Base-by-base conservation (phyloP, 805 yeast genomes). In the Saitoella complicata region DNA sequence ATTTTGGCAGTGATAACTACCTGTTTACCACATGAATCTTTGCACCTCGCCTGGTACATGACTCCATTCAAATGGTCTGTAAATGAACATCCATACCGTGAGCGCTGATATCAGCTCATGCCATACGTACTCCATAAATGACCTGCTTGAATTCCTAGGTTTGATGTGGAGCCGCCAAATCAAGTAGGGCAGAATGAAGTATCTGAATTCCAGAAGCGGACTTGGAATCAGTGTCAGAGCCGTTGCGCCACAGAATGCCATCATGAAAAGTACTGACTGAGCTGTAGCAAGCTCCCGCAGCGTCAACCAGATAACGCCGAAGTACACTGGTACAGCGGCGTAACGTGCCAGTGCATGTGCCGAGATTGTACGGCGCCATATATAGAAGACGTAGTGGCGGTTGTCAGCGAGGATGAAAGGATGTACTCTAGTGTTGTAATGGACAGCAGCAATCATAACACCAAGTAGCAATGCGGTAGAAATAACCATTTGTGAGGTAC, bases 401-500 rank as follows among this genome's bases (percentile, higher is more conserved):
- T 91, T 91, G 60, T 91, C 98, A 0, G 97, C 93, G 39, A 88
- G 67, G 37, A 91, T 60, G 59, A 88, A 91, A 6, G 96, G 96
- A 59, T 91, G 98, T 2, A 76, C 78, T 38, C 35, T 21, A 33
- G 40, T 21, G 37, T n/a, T 39, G n/a, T 12, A 35, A 39, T 11
- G 36, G 5, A 21, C 21, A 21, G 21, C 21, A 21, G 21, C 21
- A 21, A 21, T 2, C 21, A 21, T 21, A 21, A 21, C 21, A 21
- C 21, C 21, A 4, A 21, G 21, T 21, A 21, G 21, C 21, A 21
- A 21, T 3, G 21, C 21, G 21, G 21, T 21, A 4, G 21, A 21
- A 21, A 21, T 21, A 21, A 21, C 21, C 4, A 3, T 21, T 21
- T 21, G 21, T 21, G 21, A 21, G 21, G 21, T 21, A 21, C 21